Base-by-base conservation (phyloP, 345 rosid species). In the Euphorbia lathyris region DNA sequence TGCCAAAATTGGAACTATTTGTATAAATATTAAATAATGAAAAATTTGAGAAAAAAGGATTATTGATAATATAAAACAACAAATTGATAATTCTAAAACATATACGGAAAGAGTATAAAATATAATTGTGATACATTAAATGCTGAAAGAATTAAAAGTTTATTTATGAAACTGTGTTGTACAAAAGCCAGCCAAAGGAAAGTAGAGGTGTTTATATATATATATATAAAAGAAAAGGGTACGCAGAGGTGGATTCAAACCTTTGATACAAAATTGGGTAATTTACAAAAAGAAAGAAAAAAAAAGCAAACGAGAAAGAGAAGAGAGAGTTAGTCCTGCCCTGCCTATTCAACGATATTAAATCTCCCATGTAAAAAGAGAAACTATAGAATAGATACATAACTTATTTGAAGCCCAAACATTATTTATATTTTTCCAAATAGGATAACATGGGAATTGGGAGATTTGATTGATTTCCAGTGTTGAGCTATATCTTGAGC, bases 401-500 rank as follows among this genome's bases (percentile, higher is more conserved):
- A 34, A 34, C 5, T 47, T 60, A 19, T 7, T 47, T 19, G 12
- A 38, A n/a, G n/a, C n/a, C n/a, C n/a, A n/a, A n/a, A n/a, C n/a
- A n/a, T n/a, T n/a, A n/a, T n/a, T 26, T 51, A 75, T 58, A 76
- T 25, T 66, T 71, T 65, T 34, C 59, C 50, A 7, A 83, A 65
- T n/a, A 69, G 70, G 79, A 84, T 78, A 74, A 80, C 70, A 78
- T 70, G 86, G 78, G 88, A 80, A 81, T 71, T 75, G 63, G 67
- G 80, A 69, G 68, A 29, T 20, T 48, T 74, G 63, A 65, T 52
- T 48, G 57, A 63, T 64, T 77, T 84, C 90, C 89, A 87, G 66
- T 87, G 88, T 61, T 77, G 76, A 26, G 83, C 83, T 48, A 94
- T 78, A 26, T 90, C 92, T 22, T 66, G 65, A 26, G 97, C 93